Base-by-base conservation (phyloP, 2,329 filamentous ascomycete genomes). In the Sporothrix dimorphospora region DNA sequence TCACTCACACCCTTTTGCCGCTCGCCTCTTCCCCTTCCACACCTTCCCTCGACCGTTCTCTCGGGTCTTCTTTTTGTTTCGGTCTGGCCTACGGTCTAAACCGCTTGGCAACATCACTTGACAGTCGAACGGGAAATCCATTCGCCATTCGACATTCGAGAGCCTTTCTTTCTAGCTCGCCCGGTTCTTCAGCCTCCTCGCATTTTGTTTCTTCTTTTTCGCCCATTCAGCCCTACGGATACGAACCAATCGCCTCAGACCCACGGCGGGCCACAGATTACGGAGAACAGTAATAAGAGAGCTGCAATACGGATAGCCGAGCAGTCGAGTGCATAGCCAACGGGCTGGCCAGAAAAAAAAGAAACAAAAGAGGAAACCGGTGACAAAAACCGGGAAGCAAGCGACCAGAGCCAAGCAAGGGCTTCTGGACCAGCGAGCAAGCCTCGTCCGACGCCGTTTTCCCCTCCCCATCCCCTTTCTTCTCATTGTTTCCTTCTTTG, bases 401-500 rank as follows among this genome's bases (percentile, higher is more conserved):
- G 38, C 30, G 53, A 27, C 57, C 51, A 55, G 24, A 27, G 24
- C 59, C 59, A 63, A 63, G 59, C 59, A 45, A 45, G 59, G 38
- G 38, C 55, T 9, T 38, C 27, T 16, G 38, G 59, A 42, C 59
- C 21, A 59, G 30, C 55, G 57, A 19, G n/a, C 38, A n/a, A 63
- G 59, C 59, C 59, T 45, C 21, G 59, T 21, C 38, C 59, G 24
- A 45, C n/a, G 21, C 19, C 57, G 16, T 11, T 9, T 30, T 30
- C 45, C 38, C 34, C n/a, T 40, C 45, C 38, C 59, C 38, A 45
- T 24, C 14, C 16, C 42, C 47, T 24, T 30, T 66, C 40, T 7
- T 66, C 42, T 34, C 63, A 30, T 65, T 42, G 42, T 66, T 66
- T 49, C 9, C 63, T 66, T 66, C 63, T 66, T 49, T 66, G 42